These are phyloP conservation scores for Magnusiomyces suaveolens DNA, from an alignment of 1,139 yeast genomes.

Conservation along the genomic window DNA sequence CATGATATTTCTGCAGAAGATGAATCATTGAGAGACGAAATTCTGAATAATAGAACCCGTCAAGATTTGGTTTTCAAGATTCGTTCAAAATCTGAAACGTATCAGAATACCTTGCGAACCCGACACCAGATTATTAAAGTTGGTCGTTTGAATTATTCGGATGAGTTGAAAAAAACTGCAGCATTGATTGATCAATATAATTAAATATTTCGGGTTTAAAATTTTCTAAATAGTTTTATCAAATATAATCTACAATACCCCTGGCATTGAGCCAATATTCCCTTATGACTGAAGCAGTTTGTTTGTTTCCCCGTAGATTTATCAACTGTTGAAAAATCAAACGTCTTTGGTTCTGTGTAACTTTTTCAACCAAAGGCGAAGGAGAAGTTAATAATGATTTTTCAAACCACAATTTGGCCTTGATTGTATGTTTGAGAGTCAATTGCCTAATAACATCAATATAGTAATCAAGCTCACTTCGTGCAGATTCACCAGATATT, in stretches of 20 bases:
- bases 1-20: constrained; percentile 41
- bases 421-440: constrained; percentile 44
- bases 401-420: constrained; percentile 41
- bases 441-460: constrained; percentile 47
- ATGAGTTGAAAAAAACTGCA: constrained; percentile 32
- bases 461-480: constrained; percentile 54
- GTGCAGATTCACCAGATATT: constrained; percentile 38
- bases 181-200: neutral
- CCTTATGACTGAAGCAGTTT: constrained; percentile 47
- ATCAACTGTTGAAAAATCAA: constrained; percentile 47
- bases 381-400: constrained; percentile 31
- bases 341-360: constrained; percentile 21
- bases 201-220: neutral
- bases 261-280: constrained; percentile 51
- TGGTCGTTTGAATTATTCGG: constrained; percentile 44
- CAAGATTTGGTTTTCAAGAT: constrained; percentile 64
- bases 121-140: constrained; percentile 60
- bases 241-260: constrained; percentile 29
- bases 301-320: constrained; percentile 55
- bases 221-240: neutral
- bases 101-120: constrained; percentile 67
- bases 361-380: constrained; percentile 23
- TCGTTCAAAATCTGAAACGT: constrained; percentile 74
- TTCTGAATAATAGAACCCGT: constrained; percentile 48
- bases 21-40: constrained; percentile 40